A percentile compares a stretch with the other conserved stretches of the same genome.
Conservation (phyloP, 306 rosid genomes). For the Lathyrus sativus region DNA sequence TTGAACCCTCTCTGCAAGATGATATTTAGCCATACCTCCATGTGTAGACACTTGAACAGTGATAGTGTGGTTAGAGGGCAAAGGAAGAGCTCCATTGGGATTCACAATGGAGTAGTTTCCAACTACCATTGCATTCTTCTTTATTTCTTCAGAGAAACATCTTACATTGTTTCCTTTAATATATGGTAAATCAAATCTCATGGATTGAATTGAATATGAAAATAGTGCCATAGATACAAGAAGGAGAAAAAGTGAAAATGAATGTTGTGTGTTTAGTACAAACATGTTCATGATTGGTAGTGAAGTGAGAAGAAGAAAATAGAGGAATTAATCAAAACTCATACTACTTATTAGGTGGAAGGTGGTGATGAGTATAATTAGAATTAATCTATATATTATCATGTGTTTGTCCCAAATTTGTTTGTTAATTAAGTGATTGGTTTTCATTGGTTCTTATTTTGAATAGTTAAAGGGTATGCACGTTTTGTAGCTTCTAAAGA, state of each 20-base stretch:
- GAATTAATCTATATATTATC: background rate
- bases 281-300: conserved; percentile 15
- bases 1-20: conserved; percentile 43
- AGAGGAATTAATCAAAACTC: background rate
- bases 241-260: background rate
- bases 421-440: background rate
- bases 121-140: conserved; percentile 55
- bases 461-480: background rate
- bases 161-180: conserved; percentile 42
- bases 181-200: conserved; percentile 66
- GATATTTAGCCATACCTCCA: conserved; percentile 30
- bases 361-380: background rate
- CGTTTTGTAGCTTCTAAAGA: too few relatives aligned
- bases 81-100: conserved; percentile 49
- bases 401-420: background rate
- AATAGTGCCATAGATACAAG: conserved; percentile 41
- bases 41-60: conserved; percentile 60
- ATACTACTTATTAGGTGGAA: background rate
- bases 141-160: conserved; percentile 69
- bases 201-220: conserved; percentile 44
- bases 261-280: background rate
- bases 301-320: background rate
- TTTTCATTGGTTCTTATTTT: background rate
- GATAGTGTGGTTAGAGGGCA: conserved; percentile 49
- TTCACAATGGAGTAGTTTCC: conserved; percentile 62